Conservation (phyloP, 164 flowering plant genomes). For the Umbilicus rupestris region DNA sequence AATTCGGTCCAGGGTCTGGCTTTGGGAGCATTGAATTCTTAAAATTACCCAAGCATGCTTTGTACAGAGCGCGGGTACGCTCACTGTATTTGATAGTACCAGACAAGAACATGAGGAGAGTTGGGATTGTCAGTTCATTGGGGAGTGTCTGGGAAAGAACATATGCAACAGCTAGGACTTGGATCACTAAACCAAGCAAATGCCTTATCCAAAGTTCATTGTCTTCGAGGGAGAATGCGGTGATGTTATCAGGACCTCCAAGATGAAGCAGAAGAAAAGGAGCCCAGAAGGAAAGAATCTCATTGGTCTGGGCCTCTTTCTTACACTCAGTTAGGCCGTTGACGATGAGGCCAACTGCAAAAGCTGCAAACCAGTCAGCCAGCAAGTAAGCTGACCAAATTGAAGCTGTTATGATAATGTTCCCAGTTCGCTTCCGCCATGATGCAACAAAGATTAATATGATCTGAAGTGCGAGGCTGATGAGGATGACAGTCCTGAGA, state of each 20-base stretch:
- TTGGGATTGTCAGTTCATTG: slow-evolving; percentile 16
- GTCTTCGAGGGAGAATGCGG: slow-evolving; percentile 49
- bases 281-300: slow-evolving; percentile 45
- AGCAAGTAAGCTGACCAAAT: slow-evolving; percentile 31
- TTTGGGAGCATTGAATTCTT: slow-evolving; percentile 15
- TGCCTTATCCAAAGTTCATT: slow-evolving; percentile 37
- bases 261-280: slow-evolving; percentile 49
- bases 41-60: slow-evolving; percentile 18
- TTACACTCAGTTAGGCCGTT: slow-evolving; percentile 11
- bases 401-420: background rate
- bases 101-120: slow-evolving; percentile 21
- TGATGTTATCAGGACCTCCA: slow-evolving; percentile 67
- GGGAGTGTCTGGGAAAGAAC: slow-evolving; percentile 22
- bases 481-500: slow-evolving; percentile 15
- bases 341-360: slow-evolving; percentile 39
- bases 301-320: background rate
- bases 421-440: slow-evolving; percentile 13
- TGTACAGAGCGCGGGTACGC: slow-evolving; percentile 21
- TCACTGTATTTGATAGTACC: slow-evolving; percentile 26
- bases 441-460: slow-evolving; percentile 1
- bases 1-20: slow-evolving; percentile 26
- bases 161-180: slow-evolving; percentile 16
- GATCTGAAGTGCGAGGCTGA: slow-evolving; percentile 13
- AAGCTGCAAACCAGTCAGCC: slow-evolving; percentile 38
- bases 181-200: slow-evolving; percentile 19